A percentile compares a stretch with the other conserved stretches of the same genome.
phyloP scores from a whole-genome alignment of 192 early-diverging fungal genomes.

The Mortierella antarctica region DNA sequence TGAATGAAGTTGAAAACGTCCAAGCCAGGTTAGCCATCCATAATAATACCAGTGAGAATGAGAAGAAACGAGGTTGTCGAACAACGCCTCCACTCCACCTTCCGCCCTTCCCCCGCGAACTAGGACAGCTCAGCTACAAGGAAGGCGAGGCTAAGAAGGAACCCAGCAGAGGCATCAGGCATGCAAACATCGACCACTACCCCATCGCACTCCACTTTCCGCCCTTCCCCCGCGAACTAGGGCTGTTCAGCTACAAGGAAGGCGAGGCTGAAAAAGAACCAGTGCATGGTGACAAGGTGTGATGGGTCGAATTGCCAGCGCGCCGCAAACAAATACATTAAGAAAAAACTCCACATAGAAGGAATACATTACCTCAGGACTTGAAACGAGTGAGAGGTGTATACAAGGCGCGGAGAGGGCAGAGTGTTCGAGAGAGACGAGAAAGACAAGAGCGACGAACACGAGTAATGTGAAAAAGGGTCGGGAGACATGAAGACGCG shows the following conservation, averaged over 20 bases:
- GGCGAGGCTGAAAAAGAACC: conserved; percentile 1
- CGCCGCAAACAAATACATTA: neutral
- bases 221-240: neutral
- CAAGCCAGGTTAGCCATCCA: neutral
- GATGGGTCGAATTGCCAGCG: neutral
- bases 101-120: conserved; percentile 1
- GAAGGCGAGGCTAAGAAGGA: conserved; percentile 5
- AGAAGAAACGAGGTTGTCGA: conserved; percentile 1
- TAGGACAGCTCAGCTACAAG: neutral
- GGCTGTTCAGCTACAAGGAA: neutral
- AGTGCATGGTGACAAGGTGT: neutral
- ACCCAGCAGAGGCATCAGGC: no score
- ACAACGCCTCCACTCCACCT: neutral
- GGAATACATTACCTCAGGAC: neutral
- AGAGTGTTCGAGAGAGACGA: neutral
- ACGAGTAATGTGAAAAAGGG: neutral
- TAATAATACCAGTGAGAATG: neutral
- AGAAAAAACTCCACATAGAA: neutral
- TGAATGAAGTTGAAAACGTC: neutral
- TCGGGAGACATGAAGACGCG: neutral
- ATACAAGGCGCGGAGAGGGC: no score
- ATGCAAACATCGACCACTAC: no score
- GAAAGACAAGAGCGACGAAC: neutral
- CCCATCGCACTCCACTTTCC: conserved; percentile 2
- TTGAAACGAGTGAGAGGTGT: no score